Conservation (phyloP, 1,284 basidiomycete species). For the Rhodotorula sp. region DNA sequence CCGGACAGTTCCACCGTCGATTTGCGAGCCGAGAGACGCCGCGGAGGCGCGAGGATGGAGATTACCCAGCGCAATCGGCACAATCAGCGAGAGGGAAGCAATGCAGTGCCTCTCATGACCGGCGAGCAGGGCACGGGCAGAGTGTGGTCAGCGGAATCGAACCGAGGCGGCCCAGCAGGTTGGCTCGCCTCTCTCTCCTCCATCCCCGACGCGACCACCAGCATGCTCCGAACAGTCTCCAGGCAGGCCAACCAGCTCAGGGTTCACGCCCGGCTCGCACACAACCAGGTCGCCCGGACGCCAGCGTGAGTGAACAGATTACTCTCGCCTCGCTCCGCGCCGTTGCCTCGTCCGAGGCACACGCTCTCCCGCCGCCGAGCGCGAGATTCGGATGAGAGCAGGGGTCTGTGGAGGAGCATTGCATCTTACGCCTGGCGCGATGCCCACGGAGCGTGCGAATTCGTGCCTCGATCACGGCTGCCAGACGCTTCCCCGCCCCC, state of each 20-base stretch:
- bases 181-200: conserved; percentile 1
- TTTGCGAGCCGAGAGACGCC: too few relatives aligned
- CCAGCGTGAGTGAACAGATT: conserved; percentile 19
- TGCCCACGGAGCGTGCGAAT: too few relatives aligned
- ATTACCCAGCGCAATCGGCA: too few relatives aligned
- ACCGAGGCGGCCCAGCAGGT: neutral
- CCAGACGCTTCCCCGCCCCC: neutral
- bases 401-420: too few relatives aligned
- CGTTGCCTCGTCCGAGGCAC: neutral
- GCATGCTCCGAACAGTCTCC: conserved; percentile 15
- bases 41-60: too few relatives aligned
- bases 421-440: too few relatives aligned
- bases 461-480: neutral
- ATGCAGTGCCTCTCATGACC: too few relatives aligned
- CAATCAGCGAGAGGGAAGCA: too few relatives aligned
- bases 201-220: neutral
- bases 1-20: too few relatives aligned
- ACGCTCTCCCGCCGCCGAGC: neutral
- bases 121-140: too few relatives aligned
- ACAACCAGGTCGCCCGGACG: conserved; percentile 25
- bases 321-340: too few relatives aligned
- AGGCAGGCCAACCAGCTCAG: neutral
- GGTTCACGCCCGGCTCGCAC: conserved; percentile 7
- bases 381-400: neutral
- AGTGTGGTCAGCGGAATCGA: too few relatives aligned